A percentile compares a stretch with the other conserved stretches of the same genome.
Conservation (phyloP, 805 yeast species). For the Suhomyces faveliae region DNA sequence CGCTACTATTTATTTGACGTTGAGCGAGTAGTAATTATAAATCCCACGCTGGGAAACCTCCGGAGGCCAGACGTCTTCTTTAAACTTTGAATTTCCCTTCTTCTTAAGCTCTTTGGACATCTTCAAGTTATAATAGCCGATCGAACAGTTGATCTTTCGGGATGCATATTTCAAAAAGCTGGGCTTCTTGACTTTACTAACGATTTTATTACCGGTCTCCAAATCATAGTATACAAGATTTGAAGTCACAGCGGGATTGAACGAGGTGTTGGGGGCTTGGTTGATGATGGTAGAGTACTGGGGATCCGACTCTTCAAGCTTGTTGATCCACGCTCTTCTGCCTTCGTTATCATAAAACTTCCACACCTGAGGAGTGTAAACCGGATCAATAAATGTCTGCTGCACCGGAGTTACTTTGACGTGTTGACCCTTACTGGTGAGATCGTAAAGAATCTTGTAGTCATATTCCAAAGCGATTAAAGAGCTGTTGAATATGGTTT, state of each 20-base stretch:
- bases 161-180: constrained; percentile 52
- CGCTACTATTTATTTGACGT: constrained; percentile 32
- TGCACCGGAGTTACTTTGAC: constrained; percentile 29
- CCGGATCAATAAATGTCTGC: constrained; percentile 28
- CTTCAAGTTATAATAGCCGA: constrained; percentile 46
- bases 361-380: constrained; percentile 41
- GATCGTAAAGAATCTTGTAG: constrained; percentile 51
- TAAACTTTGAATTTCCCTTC: constrained; percentile 14
- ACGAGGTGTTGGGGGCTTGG: constrained; percentile 10
- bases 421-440: constrained; percentile 38
- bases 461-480: constrained; percentile 67
- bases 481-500: constrained; percentile 22
- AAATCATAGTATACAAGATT: constrained; percentile 58
- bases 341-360: constrained; percentile 61
- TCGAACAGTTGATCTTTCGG: constrained; percentile 53
- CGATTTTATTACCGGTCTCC: constrained; percentile 60
- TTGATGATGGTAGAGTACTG: constrained; percentile 30
- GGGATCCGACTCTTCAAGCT: constrained; percentile 32
- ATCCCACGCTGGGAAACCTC: constrained; percentile 54
- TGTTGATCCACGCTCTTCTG: constrained; percentile 78
- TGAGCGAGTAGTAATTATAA: constrained; percentile 56
- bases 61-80: constrained; percentile 50
- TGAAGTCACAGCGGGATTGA: constrained; percentile 14
- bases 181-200: constrained; percentile 45
- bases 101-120: constrained; percentile 18